phyloP scores from a whole-genome alignment of 352 stramenopile species.

The Phytophthora constricta region DNA sequence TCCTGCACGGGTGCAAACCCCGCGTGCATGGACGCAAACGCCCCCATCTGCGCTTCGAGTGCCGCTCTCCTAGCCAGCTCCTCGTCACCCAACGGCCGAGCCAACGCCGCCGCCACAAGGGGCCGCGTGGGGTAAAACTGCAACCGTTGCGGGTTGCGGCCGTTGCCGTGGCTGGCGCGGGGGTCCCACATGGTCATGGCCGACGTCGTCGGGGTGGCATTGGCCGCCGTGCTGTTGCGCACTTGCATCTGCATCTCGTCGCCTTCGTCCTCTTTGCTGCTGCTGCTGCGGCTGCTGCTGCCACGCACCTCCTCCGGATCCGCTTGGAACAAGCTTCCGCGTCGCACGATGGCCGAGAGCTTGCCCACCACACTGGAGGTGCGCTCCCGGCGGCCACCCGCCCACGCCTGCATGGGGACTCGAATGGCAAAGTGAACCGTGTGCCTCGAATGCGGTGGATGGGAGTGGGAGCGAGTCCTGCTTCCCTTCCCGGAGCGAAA shows the following conservation, averaged over 20 bases:
- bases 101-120: conserved; percentile 30
- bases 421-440: not conserved
- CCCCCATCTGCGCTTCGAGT: conserved; percentile 26
- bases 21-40: conserved; percentile 40
- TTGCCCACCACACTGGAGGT: conserved; percentile 59
- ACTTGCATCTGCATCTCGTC: conserved; percentile 15
- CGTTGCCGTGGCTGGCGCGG: conserved; percentile 1
- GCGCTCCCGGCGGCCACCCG: conserved; percentile 34
- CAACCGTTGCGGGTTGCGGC: conserved; percentile 30
- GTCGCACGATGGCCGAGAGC: conserved; percentile 58
- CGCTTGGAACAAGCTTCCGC: conserved; percentile 40
- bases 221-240: conserved; percentile 18
- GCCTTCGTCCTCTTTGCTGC: conserved; percentile 23
- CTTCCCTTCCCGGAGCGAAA: no score
- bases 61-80: conserved; percentile 33
- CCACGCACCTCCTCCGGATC: conserved; percentile 31
- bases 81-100: conserved; percentile 30
- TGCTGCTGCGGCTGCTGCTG: conserved; percentile 25
- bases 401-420: conserved; percentile 33
- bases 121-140: conserved; percentile 45
- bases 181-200: conserved; percentile 39
- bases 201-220: no score
- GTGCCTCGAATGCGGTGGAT: not conserved
- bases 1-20: conserved; percentile 28
- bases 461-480: not conserved